phyloP scores from a whole-genome alignment of 2,329 filamentous ascomycete genomes.

The Leptoxyphium fumago region DNA sequence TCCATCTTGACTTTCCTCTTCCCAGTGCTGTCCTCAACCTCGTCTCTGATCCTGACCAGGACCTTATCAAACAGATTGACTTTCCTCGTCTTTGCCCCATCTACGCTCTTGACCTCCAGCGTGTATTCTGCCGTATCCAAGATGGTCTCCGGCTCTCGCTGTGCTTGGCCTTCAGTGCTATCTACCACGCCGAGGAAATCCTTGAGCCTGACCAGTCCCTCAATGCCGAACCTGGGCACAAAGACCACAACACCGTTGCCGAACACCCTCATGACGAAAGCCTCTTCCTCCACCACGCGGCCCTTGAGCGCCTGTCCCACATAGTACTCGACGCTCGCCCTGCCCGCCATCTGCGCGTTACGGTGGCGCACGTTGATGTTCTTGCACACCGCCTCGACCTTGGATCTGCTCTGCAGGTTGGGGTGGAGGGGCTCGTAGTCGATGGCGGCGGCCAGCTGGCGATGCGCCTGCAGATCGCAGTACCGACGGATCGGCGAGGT shows the following conservation, averaged over 20 bases:
- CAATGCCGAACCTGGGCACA: slow-evolving; percentile 88
- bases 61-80: slow-evolving; percentile 90
- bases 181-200: slow-evolving; percentile 40
- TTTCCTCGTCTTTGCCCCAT: slow-evolving; percentile 25
- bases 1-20: slow-evolving; percentile 79
- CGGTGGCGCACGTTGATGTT: slow-evolving; percentile 97
- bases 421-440: slow-evolving; percentile 79
- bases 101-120: slow-evolving; percentile 41
- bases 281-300: slow-evolving; percentile 63
- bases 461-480: slow-evolving; percentile 86
- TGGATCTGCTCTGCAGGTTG: slow-evolving; percentile 63
- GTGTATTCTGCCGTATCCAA: slow-evolving; percentile 81
- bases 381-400: slow-evolving; percentile 85
- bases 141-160: slow-evolving; percentile 55
- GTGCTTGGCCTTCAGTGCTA: slow-evolving; percentile 23
- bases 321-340: slow-evolving; percentile 93
- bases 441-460: slow-evolving; percentile 89
- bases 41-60: slow-evolving; percentile 73
- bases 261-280: slow-evolving; percentile 94
- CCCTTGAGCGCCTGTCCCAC: slow-evolving; percentile 90
- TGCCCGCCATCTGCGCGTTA: slow-evolving; percentile 89
- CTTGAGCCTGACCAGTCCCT: slow-evolving; percentile 72
- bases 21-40: slow-evolving; percentile 88
- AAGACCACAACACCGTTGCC: slow-evolving; percentile 96
- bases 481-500: slow-evolving; percentile 95